Base-by-base conservation (phyloP, 345 rosid species). In the Cochlearia excelsa region DNA sequence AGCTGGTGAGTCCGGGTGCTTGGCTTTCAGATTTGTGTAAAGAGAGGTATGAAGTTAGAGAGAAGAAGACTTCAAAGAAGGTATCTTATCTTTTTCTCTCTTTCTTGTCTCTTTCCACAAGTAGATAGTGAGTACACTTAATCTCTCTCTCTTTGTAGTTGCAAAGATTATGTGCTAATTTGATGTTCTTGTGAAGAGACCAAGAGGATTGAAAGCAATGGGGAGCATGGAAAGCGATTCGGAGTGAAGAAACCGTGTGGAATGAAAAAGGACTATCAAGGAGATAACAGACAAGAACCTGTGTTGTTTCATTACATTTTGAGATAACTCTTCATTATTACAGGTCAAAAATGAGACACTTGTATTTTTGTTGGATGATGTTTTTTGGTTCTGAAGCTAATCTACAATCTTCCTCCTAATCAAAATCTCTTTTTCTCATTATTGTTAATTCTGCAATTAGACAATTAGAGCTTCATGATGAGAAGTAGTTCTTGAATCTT, bases 41-140 rank as follows among this genome's bases (percentile, higher is more conserved):
- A 50, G 95, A 91, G 79, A 79, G 94, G 54, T 87, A 91, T 58
- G 94, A 87, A 79, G 96, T 91, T 26, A 79, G 95, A 70, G 98
- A 91, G 83, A 91, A 88, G 79, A 87, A 84, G 74, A 70, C 92
- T 56, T 84, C 96, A 41, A 91, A 87, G 77, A 91, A 84, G 96
- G 98, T 91, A 68, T 54, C 8, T 8, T 9, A 2, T 46, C 46
- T 67, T 37, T 66, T 33, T 37, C 10, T 6, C 31, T 37, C 16
- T 16, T 16, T 16, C 6, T 55, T 11, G 29, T 46, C 52, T 31
- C 51, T 41, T 43, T 47, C 23, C 6, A 40, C 46, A 28, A 16
- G 23, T 40, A 30, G 3, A 51, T 26, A 30, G 51, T 58, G 50
- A 64, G 7, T 3, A 10, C 30, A 44, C 44, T 5, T 51, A 0